Conservation (phyloP, 768 basidiomycete genomes). For the Holtermanniella nyarrowii region DNA sequence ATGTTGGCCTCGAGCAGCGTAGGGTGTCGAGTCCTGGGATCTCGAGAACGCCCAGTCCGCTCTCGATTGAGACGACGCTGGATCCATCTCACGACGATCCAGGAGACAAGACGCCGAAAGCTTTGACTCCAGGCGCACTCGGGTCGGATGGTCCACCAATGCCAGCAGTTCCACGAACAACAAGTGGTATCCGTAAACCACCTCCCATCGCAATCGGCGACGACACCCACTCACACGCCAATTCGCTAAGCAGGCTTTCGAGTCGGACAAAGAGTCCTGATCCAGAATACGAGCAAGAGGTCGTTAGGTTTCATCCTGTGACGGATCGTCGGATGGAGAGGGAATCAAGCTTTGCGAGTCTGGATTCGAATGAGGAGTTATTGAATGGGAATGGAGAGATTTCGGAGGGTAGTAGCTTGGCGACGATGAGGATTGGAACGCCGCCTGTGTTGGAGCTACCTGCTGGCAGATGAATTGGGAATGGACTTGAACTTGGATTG, state of each 20-base stretch:
- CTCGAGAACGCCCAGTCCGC: slow-evolving; percentile 16
- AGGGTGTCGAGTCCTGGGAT: slow-evolving; percentile 4
- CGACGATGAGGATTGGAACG: neutral
- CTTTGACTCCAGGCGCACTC: slow-evolving; percentile 7
- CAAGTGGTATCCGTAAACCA: slow-evolving; percentile 15
- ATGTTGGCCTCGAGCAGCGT: slow-evolving; percentile 25
- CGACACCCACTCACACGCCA: slow-evolving; percentile 1
- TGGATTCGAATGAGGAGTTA: slow-evolving; percentile 18
- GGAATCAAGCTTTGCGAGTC: slow-evolving; percentile 18
- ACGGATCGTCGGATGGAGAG: slow-evolving; percentile 16
- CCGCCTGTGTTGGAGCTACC: too few species aligned
- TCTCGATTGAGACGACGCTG: slow-evolving; percentile 14
- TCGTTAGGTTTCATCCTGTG: neutral
- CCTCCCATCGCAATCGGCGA: slow-evolving; percentile 19
- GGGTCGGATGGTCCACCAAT: neutral
- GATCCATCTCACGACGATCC: slow-evolving; percentile 5
- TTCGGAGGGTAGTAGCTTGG: neutral
- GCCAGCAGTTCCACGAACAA: slow-evolving; percentile 9
- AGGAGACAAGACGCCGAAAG: neutral
- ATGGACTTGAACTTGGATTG: too few species aligned
- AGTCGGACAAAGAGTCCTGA: slow-evolving; percentile 12
- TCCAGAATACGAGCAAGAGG: neutral
- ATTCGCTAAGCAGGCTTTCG: neutral
- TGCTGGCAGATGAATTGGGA: too few species aligned
- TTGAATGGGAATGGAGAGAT: slow-evolving; percentile 6